phyloP scores from a whole-genome alignment of 2,329 filamentous ascomycete genomes.

The Kalmusia sp. region DNA sequence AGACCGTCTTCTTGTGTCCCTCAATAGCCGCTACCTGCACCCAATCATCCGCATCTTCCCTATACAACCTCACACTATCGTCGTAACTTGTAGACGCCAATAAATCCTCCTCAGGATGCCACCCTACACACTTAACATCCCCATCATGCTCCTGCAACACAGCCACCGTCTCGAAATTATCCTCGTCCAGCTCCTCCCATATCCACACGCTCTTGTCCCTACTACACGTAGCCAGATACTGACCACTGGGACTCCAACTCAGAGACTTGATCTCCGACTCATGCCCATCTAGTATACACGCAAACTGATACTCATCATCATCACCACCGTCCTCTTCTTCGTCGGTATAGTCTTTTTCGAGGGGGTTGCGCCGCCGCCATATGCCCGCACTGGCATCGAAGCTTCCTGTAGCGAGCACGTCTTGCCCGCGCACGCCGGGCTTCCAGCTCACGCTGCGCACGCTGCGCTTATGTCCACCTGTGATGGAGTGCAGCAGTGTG shows the following conservation, averaged over 20 bases:
- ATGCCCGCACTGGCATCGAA: constrained; percentile 90
- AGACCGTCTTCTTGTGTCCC: constrained; percentile 86
- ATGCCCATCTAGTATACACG: constrained; percentile 90
- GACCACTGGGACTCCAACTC: constrained; percentile 74
- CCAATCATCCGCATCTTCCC: constrained; percentile 94
- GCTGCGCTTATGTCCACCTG: constrained; percentile 88
- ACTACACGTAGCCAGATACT: constrained; percentile 86
- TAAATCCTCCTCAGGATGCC: constrained; percentile 82
- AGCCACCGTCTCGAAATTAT: constrained; percentile 96
- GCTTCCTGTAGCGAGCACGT: constrained; percentile 87
- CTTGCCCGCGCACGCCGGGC: constrained; percentile 65
- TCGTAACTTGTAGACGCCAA: constrained; percentile 94
- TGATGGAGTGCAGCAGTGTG: constrained; percentile 77
- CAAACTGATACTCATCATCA: constrained; percentile 89
- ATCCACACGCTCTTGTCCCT: constrained; percentile 97
- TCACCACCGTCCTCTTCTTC: constrained; percentile 67
- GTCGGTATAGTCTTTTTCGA: constrained; percentile 39
- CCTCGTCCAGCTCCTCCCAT: constrained; percentile 95
- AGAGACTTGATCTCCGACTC: constrained; percentile 91
- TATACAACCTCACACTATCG: constrained; percentile 86
- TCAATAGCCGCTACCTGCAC: constrained; percentile 82
- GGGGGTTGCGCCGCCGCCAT: constrained; percentile 68
- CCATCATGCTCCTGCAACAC: constrained; percentile 94
- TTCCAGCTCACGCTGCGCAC: constrained; percentile 91
- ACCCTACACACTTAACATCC: constrained; percentile 92